Evolutionary conservation across 352 stramenopile species (phyloP).

Genomic region (Phytopythium mirpurense): DNA sequence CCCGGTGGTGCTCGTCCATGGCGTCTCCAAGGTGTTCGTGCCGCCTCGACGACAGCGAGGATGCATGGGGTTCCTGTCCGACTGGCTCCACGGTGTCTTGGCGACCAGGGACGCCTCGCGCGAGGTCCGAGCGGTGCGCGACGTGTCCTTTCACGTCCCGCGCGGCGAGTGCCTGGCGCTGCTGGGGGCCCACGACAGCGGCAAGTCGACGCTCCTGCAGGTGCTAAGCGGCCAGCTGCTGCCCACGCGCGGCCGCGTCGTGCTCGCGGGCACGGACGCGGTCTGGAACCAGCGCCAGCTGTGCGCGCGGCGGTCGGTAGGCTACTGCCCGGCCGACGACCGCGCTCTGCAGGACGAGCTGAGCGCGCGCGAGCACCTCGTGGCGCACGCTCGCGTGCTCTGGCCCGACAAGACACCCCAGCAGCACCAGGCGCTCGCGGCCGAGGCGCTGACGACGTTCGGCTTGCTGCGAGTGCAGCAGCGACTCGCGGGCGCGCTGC

Average conservation of each 20-base stretch:
- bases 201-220: conserved; percentile 13
- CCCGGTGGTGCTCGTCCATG: conserved; percentile 2
- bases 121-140: neutral
- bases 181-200: conserved; percentile 9
- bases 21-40: conserved; percentile 6
- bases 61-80: neutral
- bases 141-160: conserved; percentile 13
- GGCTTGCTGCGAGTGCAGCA: neutral
- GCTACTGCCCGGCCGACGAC: conserved; percentile 68
- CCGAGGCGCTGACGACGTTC: conserved; percentile 5
- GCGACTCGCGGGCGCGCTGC: conserved; percentile 5
- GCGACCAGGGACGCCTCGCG: neutral
- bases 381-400: conserved; percentile 5
- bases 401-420: neutral
- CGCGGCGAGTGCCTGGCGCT: conserved; percentile 15
- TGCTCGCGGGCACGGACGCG: conserved; percentile 16
- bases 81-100: neutral
- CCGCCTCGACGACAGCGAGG: neutral
- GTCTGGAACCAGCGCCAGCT: conserved; percentile 15
- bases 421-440: neutral
- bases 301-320: conserved; percentile 24
- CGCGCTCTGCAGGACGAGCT: conserved; percentile 13
- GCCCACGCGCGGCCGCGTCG: conserved; percentile 9
- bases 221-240: conserved; percentile 17
- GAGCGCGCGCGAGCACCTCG: conserved; percentile 8